phyloP scores from a whole-genome alignment of 768 basidiomycete genomes.

The Russula abietina region DNA sequence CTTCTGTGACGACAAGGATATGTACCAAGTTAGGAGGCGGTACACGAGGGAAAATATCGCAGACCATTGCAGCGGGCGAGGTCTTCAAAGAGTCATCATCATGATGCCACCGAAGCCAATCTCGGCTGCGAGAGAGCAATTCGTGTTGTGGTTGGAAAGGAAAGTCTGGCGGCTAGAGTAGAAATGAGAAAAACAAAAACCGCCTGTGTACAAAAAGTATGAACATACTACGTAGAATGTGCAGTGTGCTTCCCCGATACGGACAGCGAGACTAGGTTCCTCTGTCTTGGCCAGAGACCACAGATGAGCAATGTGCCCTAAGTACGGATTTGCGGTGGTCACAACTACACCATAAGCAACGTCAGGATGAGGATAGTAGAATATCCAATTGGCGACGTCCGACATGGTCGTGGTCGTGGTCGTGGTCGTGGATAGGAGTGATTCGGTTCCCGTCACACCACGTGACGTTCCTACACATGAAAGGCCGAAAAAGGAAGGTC shows the following conservation, averaged over 20 bases:
- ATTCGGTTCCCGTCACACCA: no score
- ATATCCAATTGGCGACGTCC: background rate
- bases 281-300: background rate
- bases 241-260: background rate
- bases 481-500: no score
- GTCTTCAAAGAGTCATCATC: background rate
- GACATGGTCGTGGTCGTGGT: no score
- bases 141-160: background rate
- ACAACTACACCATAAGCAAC: background rate
- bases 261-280: background rate
- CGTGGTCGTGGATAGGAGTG: no score
- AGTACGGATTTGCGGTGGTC: background rate
- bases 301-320: background rate
- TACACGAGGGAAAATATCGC: background rate
- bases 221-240: background rate
- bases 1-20: background rate
- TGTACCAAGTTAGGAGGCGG: background rate
- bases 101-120: background rate
- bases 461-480: no score
- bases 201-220: background rate
- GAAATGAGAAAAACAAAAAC: background rate
- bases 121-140: background rate
- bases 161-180: background rate
- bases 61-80: background rate
- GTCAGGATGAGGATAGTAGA: background rate